phyloP scores from a whole-genome alignment of 148 eudicot species.

The Pouteria glomerata region DNA sequence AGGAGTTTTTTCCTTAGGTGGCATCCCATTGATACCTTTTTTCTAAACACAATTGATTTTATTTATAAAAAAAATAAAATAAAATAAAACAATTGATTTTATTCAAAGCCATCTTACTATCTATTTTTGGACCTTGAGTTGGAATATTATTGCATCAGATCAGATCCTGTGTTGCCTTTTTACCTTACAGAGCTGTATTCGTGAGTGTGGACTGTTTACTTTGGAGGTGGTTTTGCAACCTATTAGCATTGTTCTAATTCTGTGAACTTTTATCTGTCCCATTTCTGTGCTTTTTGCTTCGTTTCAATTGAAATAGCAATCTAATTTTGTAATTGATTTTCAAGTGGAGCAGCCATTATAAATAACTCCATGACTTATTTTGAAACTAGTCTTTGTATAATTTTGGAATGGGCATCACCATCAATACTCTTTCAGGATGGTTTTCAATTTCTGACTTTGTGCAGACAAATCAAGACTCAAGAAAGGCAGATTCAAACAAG shows the following conservation, averaged over 20 bases:
- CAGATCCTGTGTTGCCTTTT: neutral
- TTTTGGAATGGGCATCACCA: neutral
- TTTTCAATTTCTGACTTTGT: neutral
- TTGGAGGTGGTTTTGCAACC: neutral
- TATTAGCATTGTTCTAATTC: no score
- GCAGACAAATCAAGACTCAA: constrained; percentile 26
- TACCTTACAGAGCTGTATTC: neutral
- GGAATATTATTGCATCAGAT: neutral
- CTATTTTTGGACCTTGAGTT: neutral
- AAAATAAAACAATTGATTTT: no score
- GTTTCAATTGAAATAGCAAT: neutral
- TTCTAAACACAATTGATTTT: no score
- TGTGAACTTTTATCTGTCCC: neutral
- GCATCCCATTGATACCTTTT: no score
- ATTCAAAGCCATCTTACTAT: neutral
- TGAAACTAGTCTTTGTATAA: neutral
- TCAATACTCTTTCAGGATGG: neutral
- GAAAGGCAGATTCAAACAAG: constrained; percentile 11
- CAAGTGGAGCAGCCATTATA: neutral
- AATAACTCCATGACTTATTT: no score
- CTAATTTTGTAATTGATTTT: neutral
- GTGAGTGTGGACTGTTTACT: neutral
- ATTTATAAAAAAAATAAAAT: no score
- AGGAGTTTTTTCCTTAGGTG: no score
- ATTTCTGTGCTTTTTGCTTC: neutral